Evolutionary conservation across 805 yeast genomes (phyloP).

Genomic region (Lachancea kluyveri): DNA sequence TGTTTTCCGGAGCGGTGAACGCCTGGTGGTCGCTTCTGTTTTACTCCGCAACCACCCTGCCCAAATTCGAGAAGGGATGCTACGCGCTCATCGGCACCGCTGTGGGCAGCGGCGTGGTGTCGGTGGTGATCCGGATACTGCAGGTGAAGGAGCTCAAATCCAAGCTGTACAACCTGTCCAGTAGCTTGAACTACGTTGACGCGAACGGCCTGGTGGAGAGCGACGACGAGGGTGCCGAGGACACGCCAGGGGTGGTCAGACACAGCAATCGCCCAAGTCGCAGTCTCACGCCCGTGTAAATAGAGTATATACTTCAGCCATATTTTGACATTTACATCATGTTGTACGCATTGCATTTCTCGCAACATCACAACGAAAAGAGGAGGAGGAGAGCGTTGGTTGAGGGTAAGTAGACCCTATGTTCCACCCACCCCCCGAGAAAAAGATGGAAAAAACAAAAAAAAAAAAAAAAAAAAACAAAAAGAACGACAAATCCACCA

Average conservation of each 20-base stretch:
- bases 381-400: background rate
- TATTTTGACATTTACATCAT: background rate
- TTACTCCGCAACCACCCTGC: conserved; percentile 46
- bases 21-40: conserved; percentile 60
- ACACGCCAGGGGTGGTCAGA: too few species aligned
- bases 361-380: background rate
- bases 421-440: background rate
- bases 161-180: background rate
- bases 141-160: conserved; percentile 37
- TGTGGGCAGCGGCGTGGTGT: conserved; percentile 36
- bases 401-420: background rate
- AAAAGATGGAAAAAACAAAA: background rate
- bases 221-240: background rate
- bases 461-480: background rate
- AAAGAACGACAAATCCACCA: too few species aligned
- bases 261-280: background rate
- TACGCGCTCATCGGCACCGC: conserved; percentile 54
- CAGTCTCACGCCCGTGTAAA: background rate
- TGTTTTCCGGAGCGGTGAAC: conserved; percentile 56
- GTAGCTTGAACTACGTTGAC: conserved; percentile 1
- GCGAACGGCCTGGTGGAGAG: background rate
- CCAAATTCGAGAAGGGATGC: conserved; percentile 46
- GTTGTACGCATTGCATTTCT: background rate
- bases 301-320: background rate
- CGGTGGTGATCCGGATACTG: conserved; percentile 36